Conservation (phyloP, 2,329 filamentous ascomycete genomes). For the Penicillium paneum region DNA sequence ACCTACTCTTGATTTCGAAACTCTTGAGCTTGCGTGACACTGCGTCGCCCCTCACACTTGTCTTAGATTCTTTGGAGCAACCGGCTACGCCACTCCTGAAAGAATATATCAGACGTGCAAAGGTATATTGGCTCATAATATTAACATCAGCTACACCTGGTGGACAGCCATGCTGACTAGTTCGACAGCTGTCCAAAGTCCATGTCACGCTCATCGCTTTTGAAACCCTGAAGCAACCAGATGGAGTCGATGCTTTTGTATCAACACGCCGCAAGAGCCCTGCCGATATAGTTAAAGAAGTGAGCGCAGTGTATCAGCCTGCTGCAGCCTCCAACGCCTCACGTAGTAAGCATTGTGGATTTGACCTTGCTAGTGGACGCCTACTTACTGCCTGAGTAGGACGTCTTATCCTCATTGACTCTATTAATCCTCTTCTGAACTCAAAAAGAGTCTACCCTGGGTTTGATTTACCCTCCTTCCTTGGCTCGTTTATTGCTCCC, state of each 20-base stretch:
- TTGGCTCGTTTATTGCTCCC: conserved; percentile 66
- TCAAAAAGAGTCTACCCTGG: conserved; percentile 44
- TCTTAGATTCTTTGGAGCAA: conserved; percentile 84
- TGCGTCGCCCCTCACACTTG: conserved; percentile 79
- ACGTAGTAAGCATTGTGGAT: conserved; percentile 26
- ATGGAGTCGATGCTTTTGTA: conserved; percentile 65
- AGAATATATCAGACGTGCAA: conserved; percentile 73
- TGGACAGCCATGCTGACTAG: conserved; percentile 9
- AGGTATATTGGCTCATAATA: conserved; percentile 48
- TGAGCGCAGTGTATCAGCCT: conserved; percentile 44
- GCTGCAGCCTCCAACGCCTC: conserved; percentile 18
- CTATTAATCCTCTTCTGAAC: conserved; percentile 63
- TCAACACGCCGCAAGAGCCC: conserved; percentile 60
- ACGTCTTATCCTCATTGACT: conserved; percentile 75
- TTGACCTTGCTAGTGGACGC: not conserved
- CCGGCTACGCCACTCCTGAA: conserved; percentile 65
- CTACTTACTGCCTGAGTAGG: conserved; percentile 46
- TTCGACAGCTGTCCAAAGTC: conserved; percentile 51
- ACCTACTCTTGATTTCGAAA: conserved; percentile 77
- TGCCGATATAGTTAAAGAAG: conserved; percentile 57
- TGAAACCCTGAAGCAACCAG: conserved; percentile 64
- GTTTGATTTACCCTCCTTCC: conserved; percentile 62
- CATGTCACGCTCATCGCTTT: conserved; percentile 77
- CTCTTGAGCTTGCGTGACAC: conserved; percentile 74
- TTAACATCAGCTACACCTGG: not conserved